Conservation (phyloP, 2,329 filamentous ascomycete genomes). For the Geoglossum cookeanum region DNA sequence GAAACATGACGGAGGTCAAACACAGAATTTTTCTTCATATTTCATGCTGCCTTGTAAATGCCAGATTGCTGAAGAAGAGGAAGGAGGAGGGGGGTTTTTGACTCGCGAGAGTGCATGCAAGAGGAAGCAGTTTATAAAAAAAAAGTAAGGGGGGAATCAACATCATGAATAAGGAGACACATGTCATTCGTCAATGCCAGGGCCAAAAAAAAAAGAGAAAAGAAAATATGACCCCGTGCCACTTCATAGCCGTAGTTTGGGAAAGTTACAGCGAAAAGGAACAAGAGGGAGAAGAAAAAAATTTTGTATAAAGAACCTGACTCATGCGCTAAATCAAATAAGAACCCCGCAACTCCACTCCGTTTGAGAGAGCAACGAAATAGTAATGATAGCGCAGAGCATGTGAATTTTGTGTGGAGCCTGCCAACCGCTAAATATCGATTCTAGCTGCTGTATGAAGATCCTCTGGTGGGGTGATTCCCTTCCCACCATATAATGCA, state of each 20-base stretch:
- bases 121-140: neutral
- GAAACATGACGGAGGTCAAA: neutral
- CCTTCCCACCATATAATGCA: neutral
- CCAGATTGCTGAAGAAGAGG: neutral
- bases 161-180: neutral
- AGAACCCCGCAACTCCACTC: neutral
- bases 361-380: neutral
- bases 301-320: neutral
- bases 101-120: slow-evolving; percentile 2
- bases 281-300: neutral
- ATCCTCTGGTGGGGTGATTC: neutral
- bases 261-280: neutral
- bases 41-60: slow-evolving; percentile 1
- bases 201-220: neutral
- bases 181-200: neutral
- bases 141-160: neutral
- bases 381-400: neutral
- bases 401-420: neutral
- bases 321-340: neutral
- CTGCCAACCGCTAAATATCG: neutral
- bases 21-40: neutral
- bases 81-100: neutral
- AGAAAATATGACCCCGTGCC: too few relatives aligned
- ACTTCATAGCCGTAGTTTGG: too few relatives aligned
- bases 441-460: neutral